These are phyloP conservation scores for Claviceps spartinae DNA, from an alignment of 2,329 filamentous ascomycete species.

Conservation along the genomic window DNA sequence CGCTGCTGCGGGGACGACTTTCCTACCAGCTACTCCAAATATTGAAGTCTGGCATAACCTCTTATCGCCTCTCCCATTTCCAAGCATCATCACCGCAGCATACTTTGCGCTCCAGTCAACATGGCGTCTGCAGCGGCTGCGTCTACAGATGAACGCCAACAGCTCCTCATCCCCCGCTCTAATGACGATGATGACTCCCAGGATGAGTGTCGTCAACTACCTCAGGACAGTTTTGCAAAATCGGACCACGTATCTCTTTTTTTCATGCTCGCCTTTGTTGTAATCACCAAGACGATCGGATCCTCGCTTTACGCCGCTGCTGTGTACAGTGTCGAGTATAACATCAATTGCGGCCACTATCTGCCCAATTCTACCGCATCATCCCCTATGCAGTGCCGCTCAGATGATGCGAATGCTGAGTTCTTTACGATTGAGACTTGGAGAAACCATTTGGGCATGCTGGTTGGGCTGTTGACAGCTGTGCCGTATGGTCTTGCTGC, in stretches of 20 bases:
- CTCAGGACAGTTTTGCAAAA: slow-evolving; percentile 1
- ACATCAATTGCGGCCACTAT: slow-evolving; percentile 1
- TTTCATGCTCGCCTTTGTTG: not conserved
- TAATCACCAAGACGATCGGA: not conserved
- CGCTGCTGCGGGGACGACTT: not conserved
- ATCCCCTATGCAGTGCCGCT: not conserved
- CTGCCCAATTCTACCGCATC: not conserved
- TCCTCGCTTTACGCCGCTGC: not conserved
- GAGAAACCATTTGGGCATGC: not conserved
- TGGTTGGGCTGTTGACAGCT: slow-evolving; percentile 1
- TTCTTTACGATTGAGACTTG: not conserved
- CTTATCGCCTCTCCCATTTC: no score
- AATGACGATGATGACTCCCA: not conserved
- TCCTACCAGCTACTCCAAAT: not conserved
- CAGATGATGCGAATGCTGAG: not conserved
- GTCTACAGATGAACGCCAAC: not conserved
- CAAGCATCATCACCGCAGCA: not conserved
- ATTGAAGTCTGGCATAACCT: not conserved
- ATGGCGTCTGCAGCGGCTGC: not conserved
- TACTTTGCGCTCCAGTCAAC: not conserved
- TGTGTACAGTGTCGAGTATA: not conserved
- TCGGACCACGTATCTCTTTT: slow-evolving; percentile 1
- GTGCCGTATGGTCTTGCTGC: slow-evolving; percentile 5
- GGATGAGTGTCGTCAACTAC: slow-evolving; percentile 1
- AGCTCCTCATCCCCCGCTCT: slow-evolving; percentile 1